Evolutionary conservation across 2,329 filamentous ascomycete species (phyloP), one percentile per base, ranked within the genome.

Genomic region (Sclerotinia sclerotiorum): DNA sequence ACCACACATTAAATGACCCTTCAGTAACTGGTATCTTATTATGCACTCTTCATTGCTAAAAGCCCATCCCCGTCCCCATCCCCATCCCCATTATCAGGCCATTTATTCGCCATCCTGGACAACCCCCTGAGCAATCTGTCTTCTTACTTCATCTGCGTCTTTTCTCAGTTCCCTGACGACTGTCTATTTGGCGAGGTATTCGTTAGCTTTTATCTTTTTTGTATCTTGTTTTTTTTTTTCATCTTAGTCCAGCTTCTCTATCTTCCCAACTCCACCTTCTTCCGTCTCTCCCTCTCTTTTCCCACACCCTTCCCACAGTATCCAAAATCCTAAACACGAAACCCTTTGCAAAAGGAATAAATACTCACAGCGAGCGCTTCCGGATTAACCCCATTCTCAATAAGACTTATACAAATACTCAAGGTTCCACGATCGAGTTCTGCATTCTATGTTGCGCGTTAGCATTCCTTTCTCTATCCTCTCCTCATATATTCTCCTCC

Each of bases 341-440:
- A 39, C 39, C 10, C 39, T 13, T 13, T 2, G 10, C n/a, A 39
- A 39, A 39, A 27, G 6, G 13, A 35, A 13, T 7, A 46, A 52
- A 8, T 1, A 75, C 92, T 77, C 85, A 98, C 95, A 32, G 94
- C 94, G 44, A 99, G 83, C 1, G 94, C 95, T 79, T 98, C 94
- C 0, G 95, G 95, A 77, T 97, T 97, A 42, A 98, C 93, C 19
- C 95, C 95, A 77, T 97, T 97, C 80, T 99, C 95, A 74, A 99
- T 96, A 79, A 99, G 86, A 66, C 93, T 97, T 70, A 98, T 94
- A 80, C 95, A 99, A 71, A 97, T 92, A 3, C 94, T 97, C 24
- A 99, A 84, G 27, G 94, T 93, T 66, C 93, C 90, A 44, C 94
- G 89, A 79, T 97, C 94, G 57, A 99, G 88, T 72, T 97, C 88